Evolutionary conservation across 23 red algal species (phyloP).

Genomic region (Pyropia haitanensis): DNA sequence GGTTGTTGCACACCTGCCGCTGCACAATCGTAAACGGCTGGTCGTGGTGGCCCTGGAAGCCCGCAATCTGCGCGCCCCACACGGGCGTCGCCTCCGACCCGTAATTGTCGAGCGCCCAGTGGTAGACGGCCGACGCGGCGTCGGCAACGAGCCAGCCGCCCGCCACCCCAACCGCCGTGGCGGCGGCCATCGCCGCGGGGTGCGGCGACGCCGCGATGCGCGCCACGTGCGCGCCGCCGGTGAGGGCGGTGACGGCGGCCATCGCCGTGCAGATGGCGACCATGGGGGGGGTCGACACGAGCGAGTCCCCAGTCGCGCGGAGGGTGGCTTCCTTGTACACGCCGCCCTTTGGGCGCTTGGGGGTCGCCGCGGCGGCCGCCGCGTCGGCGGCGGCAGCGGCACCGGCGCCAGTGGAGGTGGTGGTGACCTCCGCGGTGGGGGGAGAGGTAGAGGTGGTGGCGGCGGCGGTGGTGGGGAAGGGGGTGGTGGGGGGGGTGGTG

Average conservation of each 20-base stretch:
- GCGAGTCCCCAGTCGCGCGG: no score
- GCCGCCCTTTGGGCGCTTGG: no score
- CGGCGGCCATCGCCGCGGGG: neutral
- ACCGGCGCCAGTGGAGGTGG: no score
- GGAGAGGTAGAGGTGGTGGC: no score
- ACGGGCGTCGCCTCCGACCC: slow-evolving; percentile 63
- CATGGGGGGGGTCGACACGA: no score
- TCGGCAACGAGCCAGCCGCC: slow-evolving; percentile 52
- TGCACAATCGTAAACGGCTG: slow-evolving; percentile 82
- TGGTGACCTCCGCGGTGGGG: no score
- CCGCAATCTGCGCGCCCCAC: slow-evolving; percentile 84
- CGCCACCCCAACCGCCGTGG: neutral
- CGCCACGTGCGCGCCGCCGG: slow-evolving; percentile 11
- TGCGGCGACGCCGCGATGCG: neutral
- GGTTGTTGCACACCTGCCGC: slow-evolving; percentile 70
- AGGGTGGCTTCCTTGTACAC: no score
- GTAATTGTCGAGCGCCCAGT: slow-evolving; percentile 91
- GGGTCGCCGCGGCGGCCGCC: no score
- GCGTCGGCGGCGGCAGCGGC: no score
- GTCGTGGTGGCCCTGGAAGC: slow-evolving; percentile 94
- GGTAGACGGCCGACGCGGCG: slow-evolving; percentile 75
- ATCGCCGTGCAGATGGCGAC: no score
- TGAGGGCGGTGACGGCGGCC: neutral
- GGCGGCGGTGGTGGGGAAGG: no score
- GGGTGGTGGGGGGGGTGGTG: no score